Evolutionary conservation across 139 green algal genomes (phyloP), one percentile per base, ranked within the genome.

Genomic region (Coelastrella sp.): DNA sequence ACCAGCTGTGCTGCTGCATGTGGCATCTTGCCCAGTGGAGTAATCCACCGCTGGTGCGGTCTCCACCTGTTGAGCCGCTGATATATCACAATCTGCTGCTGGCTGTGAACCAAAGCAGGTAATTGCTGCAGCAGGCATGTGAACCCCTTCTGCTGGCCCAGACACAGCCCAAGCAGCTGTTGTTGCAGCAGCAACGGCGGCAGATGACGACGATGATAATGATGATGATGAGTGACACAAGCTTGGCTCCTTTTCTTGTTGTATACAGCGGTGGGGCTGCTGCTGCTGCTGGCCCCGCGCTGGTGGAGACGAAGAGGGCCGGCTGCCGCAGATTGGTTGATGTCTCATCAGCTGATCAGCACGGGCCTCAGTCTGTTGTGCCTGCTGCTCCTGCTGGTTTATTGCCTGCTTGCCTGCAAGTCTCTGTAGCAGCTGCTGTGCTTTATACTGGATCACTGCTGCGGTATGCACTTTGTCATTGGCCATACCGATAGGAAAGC

Each of bases 391-490:
- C 68, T 76, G 68, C 68, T 76, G 68, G 15, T 76, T 7, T n/a
- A 8, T 19, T 8, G 68, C 19, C 65, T 87, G 82, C 65, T 63
- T 87, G 10, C 9, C 27, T 17, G 82, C 82, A 6, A 87, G 65
- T 49, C 65, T 68, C 27, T 87, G 8, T 25, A 87, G 63, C 82
- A 87, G 63, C 82, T 87, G 82, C 82, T 87, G 82, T 17, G 65
- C 63, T 11, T 87, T 87, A n/a, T 58, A 49, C 65, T 87, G 82
- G 17, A 87, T 63, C 22, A 73, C 15, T n/a, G 82, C 82, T 87
- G 82, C 60, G 58, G 82, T 60, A 68, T 85, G 68, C 15, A 76
- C 15, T 19, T 25, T 24, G 24, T 76, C 19, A 24, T 24, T 76
- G 7, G 17, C 68, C 17, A 76, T 25, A 24, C 68, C 57, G 15